phyloP scores from a whole-genome alignment of 2,329 filamentous ascomycete species.

The Clarireedia sp. region DNA sequence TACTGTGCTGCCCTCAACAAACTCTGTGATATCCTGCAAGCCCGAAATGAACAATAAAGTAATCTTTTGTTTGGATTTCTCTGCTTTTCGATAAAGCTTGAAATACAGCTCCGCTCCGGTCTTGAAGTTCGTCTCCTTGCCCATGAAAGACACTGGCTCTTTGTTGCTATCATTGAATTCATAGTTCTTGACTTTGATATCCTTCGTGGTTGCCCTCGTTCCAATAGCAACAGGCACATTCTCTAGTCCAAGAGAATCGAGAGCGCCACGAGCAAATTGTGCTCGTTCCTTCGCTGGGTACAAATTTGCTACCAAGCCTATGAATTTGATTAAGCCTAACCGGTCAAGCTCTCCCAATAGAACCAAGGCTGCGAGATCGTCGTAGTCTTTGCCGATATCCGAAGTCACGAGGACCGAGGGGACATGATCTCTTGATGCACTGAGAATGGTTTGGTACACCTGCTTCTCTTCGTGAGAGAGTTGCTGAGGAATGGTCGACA shows the following conservation, averaged over 20 bases:
- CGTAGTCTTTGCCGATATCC: constrained; percentile 27
- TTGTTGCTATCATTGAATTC: constrained; percentile 10
- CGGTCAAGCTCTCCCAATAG: constrained; percentile 24
- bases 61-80: constrained; percentile 13
- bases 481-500: neutral
- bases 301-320: constrained; percentile 25
- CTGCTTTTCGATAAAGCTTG: constrained; percentile 13
- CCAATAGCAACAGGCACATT: constrained; percentile 21
- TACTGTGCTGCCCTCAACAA: neutral
- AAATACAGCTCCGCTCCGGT: constrained; percentile 15
- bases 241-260: constrained; percentile 17
- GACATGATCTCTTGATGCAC: neutral
- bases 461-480: neutral
- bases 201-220: neutral
- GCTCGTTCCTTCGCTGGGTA: constrained; percentile 17
- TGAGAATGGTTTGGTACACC: neutral
- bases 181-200: neutral
- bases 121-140: neutral
- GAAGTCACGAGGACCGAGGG: constrained; percentile 23
- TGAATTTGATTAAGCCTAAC: constrained; percentile 20
- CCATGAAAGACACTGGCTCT: constrained; percentile 21
- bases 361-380: constrained; percentile 25
- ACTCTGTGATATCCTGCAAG: constrained; percentile 21
- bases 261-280: constrained; percentile 20
- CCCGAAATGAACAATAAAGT: constrained; percentile 24